Evolutionary conservation across 2,329 filamentous ascomycete species (phyloP).

Genomic region (Colletotrichum truncatum): DNA sequence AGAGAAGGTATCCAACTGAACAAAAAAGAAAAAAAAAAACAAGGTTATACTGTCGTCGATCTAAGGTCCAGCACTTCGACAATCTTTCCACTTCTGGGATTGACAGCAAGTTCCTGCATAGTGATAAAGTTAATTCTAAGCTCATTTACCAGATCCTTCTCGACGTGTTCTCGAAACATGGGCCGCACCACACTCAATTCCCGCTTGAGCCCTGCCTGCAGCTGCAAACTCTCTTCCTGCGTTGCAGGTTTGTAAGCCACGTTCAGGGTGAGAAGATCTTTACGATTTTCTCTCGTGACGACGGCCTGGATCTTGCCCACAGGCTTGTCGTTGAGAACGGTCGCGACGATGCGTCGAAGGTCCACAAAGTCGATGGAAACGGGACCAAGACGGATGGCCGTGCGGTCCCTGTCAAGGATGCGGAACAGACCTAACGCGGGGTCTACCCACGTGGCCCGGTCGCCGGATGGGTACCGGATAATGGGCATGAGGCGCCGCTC

Average conservation of each 20-base stretch:
- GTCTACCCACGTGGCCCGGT: slow-evolving; percentile 23
- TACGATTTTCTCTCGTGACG: slow-evolving; percentile 7
- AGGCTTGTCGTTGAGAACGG: not conserved
- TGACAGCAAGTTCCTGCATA: slow-evolving; percentile 17
- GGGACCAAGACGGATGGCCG: slow-evolving; percentile 21
- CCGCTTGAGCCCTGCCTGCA: not conserved
- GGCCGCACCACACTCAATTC: slow-evolving; percentile 13
- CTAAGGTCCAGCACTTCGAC: slow-evolving; percentile 18
- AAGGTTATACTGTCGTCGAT: slow-evolving; percentile 15
- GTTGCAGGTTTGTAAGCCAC: not conserved
- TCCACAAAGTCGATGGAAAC: slow-evolving; percentile 23
- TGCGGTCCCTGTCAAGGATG: slow-evolving; percentile 25
- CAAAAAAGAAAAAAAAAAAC: too few species aligned
- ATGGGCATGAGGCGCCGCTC: slow-evolving; percentile 25
- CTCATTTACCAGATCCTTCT: slow-evolving; percentile 19
- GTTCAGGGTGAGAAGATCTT: slow-evolving; percentile 18
- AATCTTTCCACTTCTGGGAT: slow-evolving; percentile 20
- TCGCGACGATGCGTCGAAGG: slow-evolving; percentile 14
- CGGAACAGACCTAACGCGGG: slow-evolving; percentile 20
- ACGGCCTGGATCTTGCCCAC: slow-evolving; percentile 19
- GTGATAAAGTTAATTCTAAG: slow-evolving; percentile 8
- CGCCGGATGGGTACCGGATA: slow-evolving; percentile 22
- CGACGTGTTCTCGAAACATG: slow-evolving; percentile 24
- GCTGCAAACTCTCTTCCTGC: slow-evolving; percentile 1
- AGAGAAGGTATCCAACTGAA: too few species aligned